Evolutionary conservation across 352 stramenopile genomes (phyloP), one percentile per base, ranked within the genome.

Genomic region (Blastocystis hominis): DNA sequence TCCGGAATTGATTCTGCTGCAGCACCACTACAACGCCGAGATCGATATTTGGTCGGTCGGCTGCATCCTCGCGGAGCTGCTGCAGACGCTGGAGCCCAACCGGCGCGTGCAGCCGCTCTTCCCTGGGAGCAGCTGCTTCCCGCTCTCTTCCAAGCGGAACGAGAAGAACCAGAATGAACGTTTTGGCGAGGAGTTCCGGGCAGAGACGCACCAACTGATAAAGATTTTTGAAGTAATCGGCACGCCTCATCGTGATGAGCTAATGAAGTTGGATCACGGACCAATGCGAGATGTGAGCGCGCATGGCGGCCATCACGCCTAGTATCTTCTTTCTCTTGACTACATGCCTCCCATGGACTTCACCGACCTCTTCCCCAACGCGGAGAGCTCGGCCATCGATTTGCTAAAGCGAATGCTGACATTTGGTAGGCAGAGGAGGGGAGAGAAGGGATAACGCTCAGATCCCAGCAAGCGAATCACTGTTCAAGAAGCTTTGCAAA

Each of bases 41-140:
- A 98, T 99, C 86, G 97, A 99, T 90, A 98, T 98, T 92, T 99
- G 97, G 96, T 98, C 95, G 69, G 89, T 99, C 55, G 96, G 97
- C 9, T 99, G 96, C 92, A 98, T 98, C 87, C 91, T 98, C 15
- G 75, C 75, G 24, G 77, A 87, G 46, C n/a, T 87, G 15, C 61
- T 87, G n/a, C 77, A 87, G 55, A 87, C 77, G 13, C 7, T 87
- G 7, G 77, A 87, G 34, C 77, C 77, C 1, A 77, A 77, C 53
- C 36, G 42, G 3, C 61, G 77, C 1, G 62, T 77, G 17, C 77
- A 87, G 30, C 77, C 77, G 36, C 61, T 87, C 1, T 87, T 87
- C 56, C 77, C 77, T 13, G 77, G 77, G 20, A 87, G 87, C 30
- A 78, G 61, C 2, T 89, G 87, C 69, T 89, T 81, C 55, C 87